These are phyloP conservation scores for Quercus parvula DNA, from an alignment of 306 rosid species.

Conservation along the genomic window DNA sequence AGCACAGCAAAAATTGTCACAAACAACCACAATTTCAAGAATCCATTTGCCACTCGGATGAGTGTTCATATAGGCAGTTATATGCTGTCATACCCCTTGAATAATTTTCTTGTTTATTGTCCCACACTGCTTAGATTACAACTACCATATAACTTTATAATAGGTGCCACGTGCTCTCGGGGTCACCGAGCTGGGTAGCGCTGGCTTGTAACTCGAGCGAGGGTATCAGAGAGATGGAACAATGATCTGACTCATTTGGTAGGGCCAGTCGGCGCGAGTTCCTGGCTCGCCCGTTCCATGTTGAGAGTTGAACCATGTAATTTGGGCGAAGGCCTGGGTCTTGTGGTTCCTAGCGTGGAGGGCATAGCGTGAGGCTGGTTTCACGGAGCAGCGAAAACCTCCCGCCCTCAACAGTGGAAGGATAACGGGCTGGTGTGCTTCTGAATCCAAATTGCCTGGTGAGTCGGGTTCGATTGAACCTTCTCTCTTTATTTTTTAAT, in stretches of 20 bases:
- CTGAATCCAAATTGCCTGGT: too few species aligned
- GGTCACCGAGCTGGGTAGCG: not conserved
- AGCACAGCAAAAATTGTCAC: too few species aligned
- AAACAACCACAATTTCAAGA: too few species aligned
- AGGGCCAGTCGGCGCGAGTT: not conserved
- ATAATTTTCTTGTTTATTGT: not conserved
- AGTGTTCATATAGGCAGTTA: not conserved
- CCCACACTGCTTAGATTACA: not conserved
- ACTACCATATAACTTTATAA: too few species aligned
- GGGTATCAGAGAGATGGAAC: not conserved
- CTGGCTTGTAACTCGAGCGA: not conserved
- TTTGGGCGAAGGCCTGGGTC: not conserved
- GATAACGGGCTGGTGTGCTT: not conserved
- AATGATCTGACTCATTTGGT: not conserved
- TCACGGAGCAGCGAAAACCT: not conserved
- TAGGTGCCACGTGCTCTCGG: rapidly evolving
- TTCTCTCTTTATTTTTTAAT: too few species aligned
- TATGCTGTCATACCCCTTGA: too few species aligned
- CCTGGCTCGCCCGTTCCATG: not conserved
- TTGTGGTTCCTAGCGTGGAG: not conserved
- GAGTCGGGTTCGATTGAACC: too few species aligned
- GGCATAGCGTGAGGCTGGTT: slow-evolving; percentile 8
- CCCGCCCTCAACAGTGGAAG: not conserved
- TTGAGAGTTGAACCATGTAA: not conserved
- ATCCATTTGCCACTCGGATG: not conserved